Percentiles rank a stretch among this genome's conserved stretches.
Conservation (phyloP, 2,329 filamentous ascomycete genomes). For the Xylariaceae sp. region DNA sequence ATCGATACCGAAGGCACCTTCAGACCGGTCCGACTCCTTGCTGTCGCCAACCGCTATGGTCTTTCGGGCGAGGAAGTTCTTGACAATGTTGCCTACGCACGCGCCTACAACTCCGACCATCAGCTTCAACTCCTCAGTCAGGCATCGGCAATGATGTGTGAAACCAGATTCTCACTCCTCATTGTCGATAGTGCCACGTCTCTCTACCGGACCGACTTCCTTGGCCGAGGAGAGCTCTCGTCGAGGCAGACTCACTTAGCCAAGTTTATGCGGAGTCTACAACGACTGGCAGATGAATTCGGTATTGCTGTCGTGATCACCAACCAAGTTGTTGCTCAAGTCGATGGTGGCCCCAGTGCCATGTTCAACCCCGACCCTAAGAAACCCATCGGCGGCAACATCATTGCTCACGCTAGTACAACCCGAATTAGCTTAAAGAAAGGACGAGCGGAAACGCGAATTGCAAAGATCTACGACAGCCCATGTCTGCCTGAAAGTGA, state of each 20-base stretch:
- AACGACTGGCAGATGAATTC: slow-evolving; percentile 76
- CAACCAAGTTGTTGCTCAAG: slow-evolving; percentile 97
- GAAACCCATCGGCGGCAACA: slow-evolving; percentile 98
- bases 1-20: slow-evolving; percentile 99
- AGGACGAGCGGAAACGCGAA: slow-evolving; percentile 87
- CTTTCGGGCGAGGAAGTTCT: slow-evolving; percentile 95
- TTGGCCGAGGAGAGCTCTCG: slow-evolving; percentile 94
- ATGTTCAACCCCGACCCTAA: slow-evolving; percentile 99
- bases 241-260: slow-evolving; percentile 84
- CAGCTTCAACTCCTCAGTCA: slow-evolving; percentile 93
- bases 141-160: slow-evolving; percentile 98
- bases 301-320: slow-evolving; percentile 98
- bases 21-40: slow-evolving; percentile 81
- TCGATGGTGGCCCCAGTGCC: slow-evolving; percentile 89
- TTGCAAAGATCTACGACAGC: slow-evolving; percentile 99
- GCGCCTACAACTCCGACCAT: slow-evolving; percentile 97
- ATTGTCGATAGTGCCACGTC: slow-evolving; percentile 95
- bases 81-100: slow-evolving; percentile 96
- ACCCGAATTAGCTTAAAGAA: slow-evolving; percentile 94
- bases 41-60: slow-evolving; percentile 91
- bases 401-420: slow-evolving; percentile 95
- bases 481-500: slow-evolving; percentile 96
- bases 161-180: slow-evolving; percentile 92
- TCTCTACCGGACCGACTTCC: slow-evolving; percentile 93
- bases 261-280: slow-evolving; percentile 82